Conservation (phyloP, 257 asterid genomes). For the Anisodus tanguticus region DNA sequence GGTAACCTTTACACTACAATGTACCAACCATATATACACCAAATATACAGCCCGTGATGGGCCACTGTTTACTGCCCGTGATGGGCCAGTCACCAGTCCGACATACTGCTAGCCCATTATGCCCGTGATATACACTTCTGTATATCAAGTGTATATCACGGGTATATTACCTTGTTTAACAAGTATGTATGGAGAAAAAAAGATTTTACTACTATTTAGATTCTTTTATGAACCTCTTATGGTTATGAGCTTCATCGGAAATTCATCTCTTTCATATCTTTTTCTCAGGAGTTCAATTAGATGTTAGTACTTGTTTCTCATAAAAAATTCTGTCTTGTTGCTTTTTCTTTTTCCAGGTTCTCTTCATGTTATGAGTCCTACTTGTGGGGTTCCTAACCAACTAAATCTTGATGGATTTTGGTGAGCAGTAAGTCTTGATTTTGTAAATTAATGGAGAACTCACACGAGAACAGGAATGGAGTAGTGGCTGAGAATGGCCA, state of each 20-base stretch:
- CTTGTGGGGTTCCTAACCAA: slow-evolving; percentile 29
- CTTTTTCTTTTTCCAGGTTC: slow-evolving; percentile 39
- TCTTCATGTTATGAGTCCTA: slow-evolving; percentile 29
- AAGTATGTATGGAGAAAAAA: neutral
- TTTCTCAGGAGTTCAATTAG: slow-evolving; percentile 24
- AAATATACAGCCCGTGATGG: too few relatives aligned
- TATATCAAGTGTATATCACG: too few relatives aligned
- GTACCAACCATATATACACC: too few relatives aligned
- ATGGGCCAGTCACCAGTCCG: too few relatives aligned
- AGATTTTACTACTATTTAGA: neutral
- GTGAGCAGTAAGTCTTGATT: slow-evolving; percentile 34
- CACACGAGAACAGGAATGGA: slow-evolving; percentile 42
- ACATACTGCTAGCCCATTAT: too few relatives aligned
- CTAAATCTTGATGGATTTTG: slow-evolving; percentile 44
- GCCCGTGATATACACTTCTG: too few relatives aligned
- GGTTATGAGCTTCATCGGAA: neutral
- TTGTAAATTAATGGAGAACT: slow-evolving; percentile 48
- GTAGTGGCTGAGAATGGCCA: slow-evolving; percentile 46
- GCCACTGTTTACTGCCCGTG: too few relatives aligned
- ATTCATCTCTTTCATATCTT: neutral
- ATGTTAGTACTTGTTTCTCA: neutral
- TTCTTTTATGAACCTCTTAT: slow-evolving; percentile 10
- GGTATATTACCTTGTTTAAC: too few relatives aligned
- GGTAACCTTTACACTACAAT: too few relatives aligned
- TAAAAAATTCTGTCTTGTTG: slow-evolving; percentile 33